Percentiles rank a stretch among this genome's conserved stretches.
Conservation (phyloP, 371 early-diverging fungal genomes). For the Lichtheimia corymbifera region DNA sequence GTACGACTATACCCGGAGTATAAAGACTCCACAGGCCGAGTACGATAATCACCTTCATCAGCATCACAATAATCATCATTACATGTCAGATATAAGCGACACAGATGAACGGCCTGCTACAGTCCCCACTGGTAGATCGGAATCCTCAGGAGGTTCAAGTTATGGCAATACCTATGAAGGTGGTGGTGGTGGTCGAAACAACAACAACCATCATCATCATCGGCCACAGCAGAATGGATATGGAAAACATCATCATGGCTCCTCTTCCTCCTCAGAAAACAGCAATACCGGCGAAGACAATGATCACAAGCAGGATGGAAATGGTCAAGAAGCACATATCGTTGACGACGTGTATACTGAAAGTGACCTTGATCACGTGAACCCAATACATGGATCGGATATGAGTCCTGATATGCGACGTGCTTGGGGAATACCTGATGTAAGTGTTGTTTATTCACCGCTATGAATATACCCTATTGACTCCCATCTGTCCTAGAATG, state of each 20-base stretch:
- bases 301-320: background rate
- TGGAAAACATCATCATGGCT: constrained; percentile 1
- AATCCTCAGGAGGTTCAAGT: constrained; percentile 1
- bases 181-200: constrained; percentile 1
- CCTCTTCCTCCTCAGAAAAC: constrained; percentile 1
- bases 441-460: constrained; percentile 5
- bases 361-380: constrained; percentile 31
- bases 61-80: constrained; percentile 5
- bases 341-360: constrained; percentile 30
- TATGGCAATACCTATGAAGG: background rate
- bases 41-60: background rate
- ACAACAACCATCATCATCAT: background rate
- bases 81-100: constrained; percentile 18
- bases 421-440: constrained; percentile 49
- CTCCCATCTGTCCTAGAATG: constrained; percentile 11
- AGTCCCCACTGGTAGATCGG: background rate
- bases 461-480: background rate
- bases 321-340: constrained; percentile 7
- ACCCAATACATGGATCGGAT: constrained; percentile 33
- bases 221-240: constrained; percentile 6
- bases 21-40: constrained; percentile 18
- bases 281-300: constrained; percentile 1
- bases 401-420: constrained; percentile 25
- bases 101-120: constrained; percentile 2
- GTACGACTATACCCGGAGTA: constrained; percentile 13